Percentiles rank a stretch among this genome's conserved stretches.
These are phyloP conservation scores for Nymphaea thermarum DNA, from an alignment of 164 flowering plant genomes.

Conservation along the genomic window DNA sequence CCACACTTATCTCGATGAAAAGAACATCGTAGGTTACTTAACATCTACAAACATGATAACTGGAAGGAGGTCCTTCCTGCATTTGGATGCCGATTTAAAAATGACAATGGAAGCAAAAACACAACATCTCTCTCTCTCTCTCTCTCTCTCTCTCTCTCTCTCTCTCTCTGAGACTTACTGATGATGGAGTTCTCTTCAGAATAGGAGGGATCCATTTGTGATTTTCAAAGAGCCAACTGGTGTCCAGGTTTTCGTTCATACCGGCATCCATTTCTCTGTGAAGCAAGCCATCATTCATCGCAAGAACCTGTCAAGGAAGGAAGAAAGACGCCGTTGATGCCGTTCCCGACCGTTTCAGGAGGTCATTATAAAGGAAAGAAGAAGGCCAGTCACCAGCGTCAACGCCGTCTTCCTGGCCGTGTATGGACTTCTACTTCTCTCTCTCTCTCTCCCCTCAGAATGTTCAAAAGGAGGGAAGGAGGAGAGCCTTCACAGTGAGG, in stretches of 20 bases:
- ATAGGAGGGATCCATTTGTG: neutral
- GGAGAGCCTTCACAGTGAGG: neutral
- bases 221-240: neutral
- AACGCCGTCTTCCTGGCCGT: neutral
- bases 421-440: neutral
- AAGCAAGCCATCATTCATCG: neutral
- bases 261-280: slow-evolving; percentile 1
- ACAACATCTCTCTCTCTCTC: slow-evolving; percentile 1
- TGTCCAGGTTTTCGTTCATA: slow-evolving; percentile 1
- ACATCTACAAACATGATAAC: slow-evolving; percentile 4
- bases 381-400: neutral
- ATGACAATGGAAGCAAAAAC: neutral
- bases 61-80: neutral
- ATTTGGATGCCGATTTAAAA: neutral
- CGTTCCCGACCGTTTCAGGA: neutral
- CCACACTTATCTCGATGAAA: neutral
- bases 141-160: neutral
- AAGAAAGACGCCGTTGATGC: neutral
- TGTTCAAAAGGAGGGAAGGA: neutral
- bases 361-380: neutral
- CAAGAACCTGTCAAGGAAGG: neutral
- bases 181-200: slow-evolving; percentile 1
- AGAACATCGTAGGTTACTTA: neutral
- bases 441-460: neutral
- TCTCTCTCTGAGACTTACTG: neutral